Evolutionary conservation across 345 rosid species (phyloP), one percentile per base, ranked within the genome.

Genomic region (Bruguiera gymnorhiza): DNA sequence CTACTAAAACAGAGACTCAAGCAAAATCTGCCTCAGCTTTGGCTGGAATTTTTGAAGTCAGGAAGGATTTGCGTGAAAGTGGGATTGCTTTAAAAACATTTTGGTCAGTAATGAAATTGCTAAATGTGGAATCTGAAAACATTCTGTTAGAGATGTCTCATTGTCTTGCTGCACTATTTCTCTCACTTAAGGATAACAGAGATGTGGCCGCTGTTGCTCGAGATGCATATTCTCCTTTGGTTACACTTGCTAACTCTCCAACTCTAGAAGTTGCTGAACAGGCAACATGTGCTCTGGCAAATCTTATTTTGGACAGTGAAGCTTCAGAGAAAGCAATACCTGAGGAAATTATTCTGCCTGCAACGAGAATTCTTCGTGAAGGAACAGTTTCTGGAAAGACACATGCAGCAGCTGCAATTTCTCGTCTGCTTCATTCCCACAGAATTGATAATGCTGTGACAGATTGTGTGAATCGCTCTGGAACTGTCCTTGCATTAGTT

Each of bases 51-150:
- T 96, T 90, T 75, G 83, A 84, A 67, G 71, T 69, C 67, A 80
- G 98, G 83, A 90, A 82, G 80, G 99, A 96, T 83, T 80, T 96
- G 84, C 96, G 96, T 75, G 99, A 92, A 79, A 92, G 98, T 77
- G 65, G 78, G 68, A 79, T 92, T 75, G 93, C 98, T 60, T 88
- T 90, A 66, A 90, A 81, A 83, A 80, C 98, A 70, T 89, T 90
- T 62, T 70, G 75, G 71, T 85, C 95, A 10, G 85, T 84, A 67
- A 84, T 90, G 83, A 92, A 92, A 78, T 85, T 96, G 65, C 82
- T 92, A 52, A 82, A 82, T 75, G 85, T 81, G 72, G 98, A 93
- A 70, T 88, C 91, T 19, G 97, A 92, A 68, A 86, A 73, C 80
- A 86, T 96, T 79, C 79, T 96, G 60, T 85, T 78, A 30, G 98